Percentiles rank a stretch among this genome's conserved stretches.
Conservation (phyloP, 2,329 filamentous ascomycete genomes). For the Decorospora gaudefroyi region DNA sequence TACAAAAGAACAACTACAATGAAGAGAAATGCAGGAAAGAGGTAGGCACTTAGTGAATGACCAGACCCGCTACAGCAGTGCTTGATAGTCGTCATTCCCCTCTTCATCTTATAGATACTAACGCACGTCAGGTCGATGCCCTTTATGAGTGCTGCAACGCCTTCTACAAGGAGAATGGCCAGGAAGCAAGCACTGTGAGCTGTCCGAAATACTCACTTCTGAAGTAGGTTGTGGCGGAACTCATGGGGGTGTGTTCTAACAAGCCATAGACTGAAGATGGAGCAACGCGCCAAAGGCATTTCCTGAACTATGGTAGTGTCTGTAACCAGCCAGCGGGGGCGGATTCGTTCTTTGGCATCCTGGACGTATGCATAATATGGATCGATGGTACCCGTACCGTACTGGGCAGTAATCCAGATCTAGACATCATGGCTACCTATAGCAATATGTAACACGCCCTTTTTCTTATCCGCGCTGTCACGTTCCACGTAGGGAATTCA, state of each 20-base stretch:
- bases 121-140: constrained; percentile 76
- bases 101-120: no score
- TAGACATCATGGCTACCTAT: no score
- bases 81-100: no score
- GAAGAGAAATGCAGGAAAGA: constrained; percentile 77
- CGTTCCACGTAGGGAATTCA: constrained; percentile 55
- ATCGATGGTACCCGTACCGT: no score
- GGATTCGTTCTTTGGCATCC: no score
- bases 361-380: no score
- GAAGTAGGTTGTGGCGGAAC: constrained; percentile 46
- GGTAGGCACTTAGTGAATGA: constrained; percentile 40
- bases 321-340: not conserved
- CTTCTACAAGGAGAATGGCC: constrained; percentile 81
- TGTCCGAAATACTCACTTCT: constrained; percentile 84
- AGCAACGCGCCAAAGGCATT: constrained; percentile 64
- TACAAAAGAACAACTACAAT: constrained; percentile 81
- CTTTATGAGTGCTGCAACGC: constrained; percentile 91
- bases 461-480: constrained; percentile 51
- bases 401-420: no score
- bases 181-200: constrained; percentile 74
- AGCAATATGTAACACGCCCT: constrained; percentile 51
- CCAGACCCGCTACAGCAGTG: no score
- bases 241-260: constrained; percentile 17
- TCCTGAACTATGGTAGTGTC: constrained; percentile 3
- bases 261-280: constrained; percentile 69